Conservation (phyloP, 208 protist genomes). For the Acanthamoeba lenticulata region DNA sequence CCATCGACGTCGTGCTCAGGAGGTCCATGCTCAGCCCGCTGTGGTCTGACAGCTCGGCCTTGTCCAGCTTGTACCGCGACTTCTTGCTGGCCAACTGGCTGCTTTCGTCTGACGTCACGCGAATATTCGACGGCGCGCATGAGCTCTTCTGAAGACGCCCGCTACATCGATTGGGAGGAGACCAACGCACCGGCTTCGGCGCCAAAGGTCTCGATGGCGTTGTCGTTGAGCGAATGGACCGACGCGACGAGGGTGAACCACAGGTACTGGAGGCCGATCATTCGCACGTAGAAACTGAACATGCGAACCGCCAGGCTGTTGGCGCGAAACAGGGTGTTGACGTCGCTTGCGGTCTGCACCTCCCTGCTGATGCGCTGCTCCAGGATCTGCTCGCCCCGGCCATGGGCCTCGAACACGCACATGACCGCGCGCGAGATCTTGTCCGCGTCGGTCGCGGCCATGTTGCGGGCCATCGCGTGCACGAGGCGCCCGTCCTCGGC, state of each 20-base stretch:
- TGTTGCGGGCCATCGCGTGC: not conserved
- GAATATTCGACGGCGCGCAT: not conserved
- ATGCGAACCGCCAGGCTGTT: not conserved
- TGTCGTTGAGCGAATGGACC: constrained; percentile 43
- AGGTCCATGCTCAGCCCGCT: not conserved
- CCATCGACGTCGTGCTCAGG: not conserved
- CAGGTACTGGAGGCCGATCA: not conserved
- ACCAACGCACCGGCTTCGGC: not conserved
- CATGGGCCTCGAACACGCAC: not conserved
- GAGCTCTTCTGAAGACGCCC: no score
- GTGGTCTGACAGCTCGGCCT: not conserved
- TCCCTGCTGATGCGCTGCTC: not conserved
- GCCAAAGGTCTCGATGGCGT: not conserved
- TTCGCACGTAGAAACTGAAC: constrained; percentile 18
- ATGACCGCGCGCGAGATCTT: not conserved
- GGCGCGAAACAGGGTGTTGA: not conserved
- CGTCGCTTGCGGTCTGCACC: not conserved
- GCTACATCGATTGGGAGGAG: not conserved
- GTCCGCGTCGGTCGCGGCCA: not conserved
- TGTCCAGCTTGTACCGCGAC: not conserved
- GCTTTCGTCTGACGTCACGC: no score
- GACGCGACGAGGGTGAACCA: not conserved
- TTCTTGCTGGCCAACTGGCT: not conserved
- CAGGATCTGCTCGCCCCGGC: not conserved
- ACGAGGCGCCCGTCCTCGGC: not conserved